Evolutionary conservation across 1,284 basidiomycete genomes (phyloP).

Genomic region (Rhodotorula sp.): DNA sequence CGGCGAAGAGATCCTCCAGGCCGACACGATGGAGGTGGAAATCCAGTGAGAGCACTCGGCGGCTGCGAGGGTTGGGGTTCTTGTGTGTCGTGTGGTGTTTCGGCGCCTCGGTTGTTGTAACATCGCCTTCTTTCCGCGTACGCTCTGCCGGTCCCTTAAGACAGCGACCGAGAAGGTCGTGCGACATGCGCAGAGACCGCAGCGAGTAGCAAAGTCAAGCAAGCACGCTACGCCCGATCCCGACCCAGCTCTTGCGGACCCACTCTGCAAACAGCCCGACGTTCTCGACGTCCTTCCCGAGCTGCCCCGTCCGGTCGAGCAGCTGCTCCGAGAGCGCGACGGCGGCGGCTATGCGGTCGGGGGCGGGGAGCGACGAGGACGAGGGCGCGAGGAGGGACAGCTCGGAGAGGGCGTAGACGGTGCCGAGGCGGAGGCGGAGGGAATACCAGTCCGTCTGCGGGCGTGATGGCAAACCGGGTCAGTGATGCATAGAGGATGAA

Average conservation of each 20-base stretch:
- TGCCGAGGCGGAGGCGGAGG: constrained; percentile 19
- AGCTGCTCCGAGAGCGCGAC: constrained; percentile 17
- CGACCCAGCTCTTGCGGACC: constrained; percentile 35
- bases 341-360: constrained; percentile 13
- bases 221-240: constrained; percentile 28
- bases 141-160: too few relatives aligned
- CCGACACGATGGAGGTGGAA: constrained; percentile 43
- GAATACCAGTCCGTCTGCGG: constrained; percentile 29
- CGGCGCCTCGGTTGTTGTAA: not conserved
- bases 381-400: constrained; percentile 29
- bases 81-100: not conserved
- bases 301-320: constrained; percentile 2
- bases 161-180: too few relatives aligned
- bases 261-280: constrained; percentile 23
- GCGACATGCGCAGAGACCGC: too few relatives aligned
- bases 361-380: constrained; percentile 1
- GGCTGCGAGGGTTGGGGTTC: too few relatives aligned
- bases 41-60: constrained; percentile 20
- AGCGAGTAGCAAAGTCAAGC: not conserved
- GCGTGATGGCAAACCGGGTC: not conserved
- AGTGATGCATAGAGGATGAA: not conserved
- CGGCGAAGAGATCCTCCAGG: constrained; percentile 49
- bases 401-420: constrained; percentile 26
- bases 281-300: constrained; percentile 12
- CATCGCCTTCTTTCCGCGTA: not conserved